Percentiles rank a stretch among this genome's conserved stretches.
These are phyloP conservation scores for Vinca major DNA, from an alignment of 305 asterid species.

Conservation along the genomic window DNA sequence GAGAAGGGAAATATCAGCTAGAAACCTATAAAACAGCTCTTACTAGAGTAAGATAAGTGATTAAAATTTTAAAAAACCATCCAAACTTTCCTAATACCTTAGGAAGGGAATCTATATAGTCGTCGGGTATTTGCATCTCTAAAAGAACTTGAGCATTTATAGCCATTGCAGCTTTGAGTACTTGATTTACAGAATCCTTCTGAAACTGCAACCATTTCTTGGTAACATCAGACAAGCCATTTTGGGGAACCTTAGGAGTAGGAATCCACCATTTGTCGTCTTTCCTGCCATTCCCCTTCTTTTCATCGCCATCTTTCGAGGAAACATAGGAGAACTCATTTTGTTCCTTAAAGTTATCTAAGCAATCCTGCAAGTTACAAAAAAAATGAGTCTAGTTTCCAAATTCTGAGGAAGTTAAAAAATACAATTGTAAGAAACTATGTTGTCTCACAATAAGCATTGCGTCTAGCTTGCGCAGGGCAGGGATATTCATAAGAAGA, in stretches of 20 bases:
- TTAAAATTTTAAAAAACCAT: neutral
- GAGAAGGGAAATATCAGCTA: neutral
- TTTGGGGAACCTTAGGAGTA: conserved; percentile 63
- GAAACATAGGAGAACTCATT: conserved; percentile 49
- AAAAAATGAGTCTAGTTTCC: neutral
- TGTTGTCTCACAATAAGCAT: conserved; percentile 62
- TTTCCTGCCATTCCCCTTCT: conserved; percentile 27
- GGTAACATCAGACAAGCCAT: conserved; percentile 62
- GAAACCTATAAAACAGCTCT: neutral
- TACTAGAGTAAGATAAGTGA: neutral
- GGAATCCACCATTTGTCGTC: conserved; percentile 97
- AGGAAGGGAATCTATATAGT: conserved; percentile 73
- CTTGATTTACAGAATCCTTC: conserved; percentile 81
- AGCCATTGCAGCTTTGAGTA: conserved; percentile 93
- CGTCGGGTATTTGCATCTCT: conserved; percentile 78
- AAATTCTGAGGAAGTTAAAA: neutral
- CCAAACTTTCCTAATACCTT: conserved; percentile 42
- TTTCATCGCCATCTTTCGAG: conserved; percentile 34
- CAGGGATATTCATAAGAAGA: conserved; percentile 82
- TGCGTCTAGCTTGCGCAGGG: conserved; percentile 62
- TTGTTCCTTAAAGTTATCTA: conserved; percentile 71
- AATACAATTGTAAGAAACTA: neutral
- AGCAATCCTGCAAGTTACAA: conserved; percentile 50
- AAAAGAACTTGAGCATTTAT: conserved; percentile 67
- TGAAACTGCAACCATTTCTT: conserved; percentile 68